Base-by-base conservation (phyloP, 2,329 filamentous ascomycete genomes). In the Alternaria metachromatica region DNA sequence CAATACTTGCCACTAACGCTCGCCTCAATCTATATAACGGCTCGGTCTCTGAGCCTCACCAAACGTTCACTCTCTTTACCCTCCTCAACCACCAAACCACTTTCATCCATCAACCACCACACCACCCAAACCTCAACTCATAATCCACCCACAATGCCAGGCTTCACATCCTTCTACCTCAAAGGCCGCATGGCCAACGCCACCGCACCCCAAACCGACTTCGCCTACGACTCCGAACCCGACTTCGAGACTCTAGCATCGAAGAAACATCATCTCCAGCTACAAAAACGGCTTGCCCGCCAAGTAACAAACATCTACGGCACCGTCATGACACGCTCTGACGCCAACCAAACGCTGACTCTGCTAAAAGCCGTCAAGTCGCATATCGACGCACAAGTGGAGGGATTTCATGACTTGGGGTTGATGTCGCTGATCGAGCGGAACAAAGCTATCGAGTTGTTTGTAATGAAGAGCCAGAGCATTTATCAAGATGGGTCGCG, bases 131-230 rank as follows among this genome's bases (percentile, higher is more conserved):
- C 12, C 5, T 26, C 18, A 21, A 41, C 5, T 12, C 43, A 18
- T 9, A 9, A 11, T 11, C 25, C 46, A 20, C 10, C 20, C 55
- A 51, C 15, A 15, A 58, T 58, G 55, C 55, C 55, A 51, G 45
- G 55, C 45, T 58, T 58, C 25, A 58, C 26, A 20, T 58, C 55
- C 45, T 50, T 58, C 45, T 45, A 51, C 28, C 30, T 51, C 21
- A 23, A 41, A 18, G 28, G 48, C 28, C 18, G 20, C 20, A 37
- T 20, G 21, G 11, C 13, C 55, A 18, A 13, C 23, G 13, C 10
- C 45, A 15, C 30, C 26, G 20, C 51, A 11, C 51, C 51, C 10
- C 30, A 20, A 20, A 12, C 28, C n/a, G 33, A 55, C 18, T 55
- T 30, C 28, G 33, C 18, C 11, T 45, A 45, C 30, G 8, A 58